Conservation (phyloP, 2,329 filamentous ascomycete species). For the Pseudocercospora fijiensis region DNA sequence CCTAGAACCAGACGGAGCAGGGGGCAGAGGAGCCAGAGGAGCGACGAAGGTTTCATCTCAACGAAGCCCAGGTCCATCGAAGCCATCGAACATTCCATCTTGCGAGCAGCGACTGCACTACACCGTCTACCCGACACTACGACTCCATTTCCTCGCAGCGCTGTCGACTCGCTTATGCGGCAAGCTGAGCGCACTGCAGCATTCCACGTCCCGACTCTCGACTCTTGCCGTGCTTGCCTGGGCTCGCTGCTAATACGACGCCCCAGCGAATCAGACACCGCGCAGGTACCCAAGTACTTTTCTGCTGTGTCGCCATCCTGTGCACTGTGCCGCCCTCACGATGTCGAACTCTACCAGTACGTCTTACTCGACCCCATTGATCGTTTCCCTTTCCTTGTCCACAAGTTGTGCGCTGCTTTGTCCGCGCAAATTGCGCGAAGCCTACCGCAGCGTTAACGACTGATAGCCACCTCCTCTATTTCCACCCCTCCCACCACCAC, state of each 20-base stretch:
- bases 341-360: constrained; percentile 10
- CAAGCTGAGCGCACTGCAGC: not conserved
- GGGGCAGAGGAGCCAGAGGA: not conserved
- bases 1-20: too few species aligned
- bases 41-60: not conserved
- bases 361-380: not conserved
- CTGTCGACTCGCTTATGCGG: not conserved
- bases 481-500: constrained; percentile 1
- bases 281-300: constrained; percentile 2
- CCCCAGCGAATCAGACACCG: not conserved
- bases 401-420: constrained; percentile 7
- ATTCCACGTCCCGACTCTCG: not conserved
- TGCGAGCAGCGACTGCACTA: not conserved
- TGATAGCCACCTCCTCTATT: constrained; percentile 1
- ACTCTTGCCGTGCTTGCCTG: not conserved
- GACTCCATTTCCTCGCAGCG: not conserved
- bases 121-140: not conserved
- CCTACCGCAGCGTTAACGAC: not conserved
- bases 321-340: not conserved
- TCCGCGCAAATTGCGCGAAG: constrained; percentile 9
- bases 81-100: not conserved
- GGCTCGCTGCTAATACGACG: not conserved
- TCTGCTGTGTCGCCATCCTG: not conserved
- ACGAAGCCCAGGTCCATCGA: not conserved
- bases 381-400: not conserved